These are phyloP conservation scores for Candida golubevii DNA, from an alignment of 805 yeast species.

Conservation along the genomic window DNA sequence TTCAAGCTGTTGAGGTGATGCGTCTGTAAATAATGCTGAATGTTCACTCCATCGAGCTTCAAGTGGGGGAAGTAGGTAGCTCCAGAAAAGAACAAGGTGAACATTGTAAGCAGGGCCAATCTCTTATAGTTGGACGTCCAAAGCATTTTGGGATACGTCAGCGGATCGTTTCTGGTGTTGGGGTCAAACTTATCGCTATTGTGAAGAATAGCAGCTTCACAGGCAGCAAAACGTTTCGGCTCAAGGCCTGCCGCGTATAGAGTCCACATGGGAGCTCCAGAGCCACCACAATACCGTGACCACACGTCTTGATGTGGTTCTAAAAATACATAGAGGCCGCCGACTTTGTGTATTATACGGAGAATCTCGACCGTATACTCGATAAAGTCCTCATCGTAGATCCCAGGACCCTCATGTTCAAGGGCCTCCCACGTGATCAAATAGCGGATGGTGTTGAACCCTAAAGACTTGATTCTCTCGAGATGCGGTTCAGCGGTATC, in stretches of 20 bases:
- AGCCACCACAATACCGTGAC: conserved; percentile 85
- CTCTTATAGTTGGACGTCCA: conserved; percentile 88
- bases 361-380: conserved; percentile 64
- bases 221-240: conserved; percentile 62
- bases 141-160: conserved; percentile 75
- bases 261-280: conserved; percentile 95
- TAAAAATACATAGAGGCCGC: conserved; percentile 73
- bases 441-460: conserved; percentile 74
- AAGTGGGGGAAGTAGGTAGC: conserved; percentile 71
- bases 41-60: conserved; percentile 62
- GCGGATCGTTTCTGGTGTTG: conserved; percentile 30
- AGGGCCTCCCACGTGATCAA: conserved; percentile 88
- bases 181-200: conserved; percentile 40
- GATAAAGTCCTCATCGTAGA: conserved; percentile 72
- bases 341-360: conserved; percentile 51
- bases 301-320: conserved; percentile 96
- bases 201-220: conserved; percentile 81
- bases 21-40: conserved; percentile 71
- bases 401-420: conserved; percentile 84
- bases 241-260: conserved; percentile 82
- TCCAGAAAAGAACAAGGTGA: conserved; percentile 82
- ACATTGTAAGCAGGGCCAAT: conserved; percentile 75
- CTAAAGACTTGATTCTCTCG: conserved; percentile 68
- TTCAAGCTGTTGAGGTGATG: conserved; percentile 55
- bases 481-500: conserved; percentile 70